phyloP scores from a whole-genome alignment of 2,329 filamentous ascomycete genomes.

The Setomelanomma holmii region DNA sequence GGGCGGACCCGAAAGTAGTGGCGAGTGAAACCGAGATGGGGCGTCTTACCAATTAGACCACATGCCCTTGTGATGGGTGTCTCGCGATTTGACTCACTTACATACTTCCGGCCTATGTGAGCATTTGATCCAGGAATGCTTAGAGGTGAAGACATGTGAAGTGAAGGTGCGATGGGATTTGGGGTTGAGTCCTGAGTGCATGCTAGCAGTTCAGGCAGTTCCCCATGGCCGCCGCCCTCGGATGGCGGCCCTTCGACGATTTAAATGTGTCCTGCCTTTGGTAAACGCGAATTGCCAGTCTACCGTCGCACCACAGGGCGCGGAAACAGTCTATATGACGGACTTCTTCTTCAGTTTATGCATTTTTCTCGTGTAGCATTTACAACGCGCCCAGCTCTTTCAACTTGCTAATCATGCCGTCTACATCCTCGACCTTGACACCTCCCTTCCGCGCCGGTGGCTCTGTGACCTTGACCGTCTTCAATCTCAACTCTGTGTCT shows the following conservation, averaged over 20 bases:
- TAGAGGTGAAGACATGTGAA: background rate
- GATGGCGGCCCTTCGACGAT: too few species aligned
- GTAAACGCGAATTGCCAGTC: too few species aligned
- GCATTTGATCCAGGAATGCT: too few species aligned
- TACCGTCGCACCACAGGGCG: too few species aligned
- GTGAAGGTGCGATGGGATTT: background rate
- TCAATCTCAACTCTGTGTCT: slow-evolving; percentile 76
- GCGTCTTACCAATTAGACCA: background rate
- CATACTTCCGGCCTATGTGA: background rate
- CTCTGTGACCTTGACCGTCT: slow-evolving; percentile 90
- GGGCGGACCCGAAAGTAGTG: background rate
- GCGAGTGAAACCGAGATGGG: background rate
- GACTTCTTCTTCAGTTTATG: too few species aligned
- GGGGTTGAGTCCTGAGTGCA: too few species aligned
- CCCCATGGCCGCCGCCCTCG: too few species aligned
- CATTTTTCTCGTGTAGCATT: slow-evolving; percentile 1
- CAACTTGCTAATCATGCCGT: slow-evolving; percentile 89
- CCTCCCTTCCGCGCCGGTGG: slow-evolving; percentile 87
- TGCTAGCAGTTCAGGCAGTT: too few species aligned
- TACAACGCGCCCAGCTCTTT: slow-evolving; percentile 95
- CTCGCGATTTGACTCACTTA: background rate
- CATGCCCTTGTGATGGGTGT: background rate
- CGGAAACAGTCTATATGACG: too few species aligned
- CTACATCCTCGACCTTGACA: slow-evolving; percentile 96
- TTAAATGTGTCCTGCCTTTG: too few species aligned